Evolutionary conservation across 2,329 filamentous ascomycete genomes (phyloP).

Genomic region (Neonectria hederae): DNA sequence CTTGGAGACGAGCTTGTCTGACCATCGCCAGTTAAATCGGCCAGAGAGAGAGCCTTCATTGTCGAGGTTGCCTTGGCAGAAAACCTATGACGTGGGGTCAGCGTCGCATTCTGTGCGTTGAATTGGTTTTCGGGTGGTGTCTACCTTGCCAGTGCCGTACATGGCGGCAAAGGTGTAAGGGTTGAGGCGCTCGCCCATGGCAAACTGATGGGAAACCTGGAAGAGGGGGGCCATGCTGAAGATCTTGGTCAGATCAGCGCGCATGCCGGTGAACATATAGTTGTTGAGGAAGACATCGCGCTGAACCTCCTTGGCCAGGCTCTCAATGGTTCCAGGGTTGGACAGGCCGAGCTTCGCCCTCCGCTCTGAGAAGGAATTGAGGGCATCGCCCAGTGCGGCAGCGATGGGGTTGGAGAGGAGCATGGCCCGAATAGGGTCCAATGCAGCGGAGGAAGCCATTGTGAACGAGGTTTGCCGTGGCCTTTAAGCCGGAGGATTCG

Average conservation of each 20-base stretch:
- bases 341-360: slow-evolving; percentile 87
- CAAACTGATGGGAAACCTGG: slow-evolving; percentile 96
- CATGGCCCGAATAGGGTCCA: slow-evolving; percentile 67
- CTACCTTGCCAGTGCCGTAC: slow-evolving; percentile 91
- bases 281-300: slow-evolving; percentile 97
- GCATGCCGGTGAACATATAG: slow-evolving; percentile 94
- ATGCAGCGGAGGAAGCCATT: slow-evolving; percentile 61
- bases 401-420: slow-evolving; percentile 79
- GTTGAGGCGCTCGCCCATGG: slow-evolving; percentile 91
- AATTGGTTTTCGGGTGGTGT: slow-evolving; percentile 10
- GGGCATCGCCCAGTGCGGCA: slow-evolving; percentile 76
- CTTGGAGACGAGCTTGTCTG: slow-evolving; percentile 82
- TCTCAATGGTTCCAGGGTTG: slow-evolving; percentile 93
- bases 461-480: slow-evolving; percentile 46
- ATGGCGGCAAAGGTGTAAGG: slow-evolving; percentile 95
- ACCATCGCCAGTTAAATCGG: slow-evolving; percentile 94
- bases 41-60: slow-evolving; percentile 89
- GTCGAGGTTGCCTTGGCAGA: slow-evolving; percentile 94
- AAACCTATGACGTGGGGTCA: slow-evolving; percentile 69
- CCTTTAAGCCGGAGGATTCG: slow-evolving; percentile 36
- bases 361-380: slow-evolving; percentile 83
- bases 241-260: slow-evolving; percentile 95
- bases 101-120: slow-evolving; percentile 19
- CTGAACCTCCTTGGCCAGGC: slow-evolving; percentile 89
- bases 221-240: slow-evolving; percentile 95